phyloP scores from a whole-genome alignment of 1,284 basidiomycete species.

The Tranzscheliella williamsii region DNA sequence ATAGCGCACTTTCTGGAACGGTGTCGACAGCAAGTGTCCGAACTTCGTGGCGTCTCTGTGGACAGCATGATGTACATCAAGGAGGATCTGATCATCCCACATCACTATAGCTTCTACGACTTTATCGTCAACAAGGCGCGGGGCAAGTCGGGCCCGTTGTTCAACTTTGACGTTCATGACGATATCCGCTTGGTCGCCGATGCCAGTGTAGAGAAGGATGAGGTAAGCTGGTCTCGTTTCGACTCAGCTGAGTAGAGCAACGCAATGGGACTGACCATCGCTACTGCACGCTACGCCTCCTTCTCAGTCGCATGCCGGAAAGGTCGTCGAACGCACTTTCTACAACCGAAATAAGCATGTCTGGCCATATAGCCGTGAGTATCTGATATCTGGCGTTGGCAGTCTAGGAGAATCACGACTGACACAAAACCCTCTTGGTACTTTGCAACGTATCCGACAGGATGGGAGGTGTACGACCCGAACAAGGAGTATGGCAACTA shows the following conservation, averaged over 20 bases:
- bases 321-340: constrained; percentile 91
- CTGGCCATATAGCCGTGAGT: constrained; percentile 73
- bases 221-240: constrained; percentile 60
- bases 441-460: not conserved
- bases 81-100: constrained; percentile 53
- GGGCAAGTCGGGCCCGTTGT: constrained; percentile 95
- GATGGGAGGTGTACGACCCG: constrained; percentile 56
- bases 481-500: constrained; percentile 54
- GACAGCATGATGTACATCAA: constrained; percentile 99
- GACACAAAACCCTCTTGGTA: not conserved
- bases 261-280: no score
- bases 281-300: no score
- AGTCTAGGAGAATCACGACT: not conserved
- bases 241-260: not conserved
- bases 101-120: constrained; percentile 98
- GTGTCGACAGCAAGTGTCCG: constrained; percentile 87
- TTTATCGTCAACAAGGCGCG: constrained; percentile 98
- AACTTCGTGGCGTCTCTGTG: constrained; percentile 82
- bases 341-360: constrained; percentile 97
- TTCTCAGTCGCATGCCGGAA: constrained; percentile 84
- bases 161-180: constrained; percentile 99
- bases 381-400: no score
- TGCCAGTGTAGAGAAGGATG: constrained; percentile 94
- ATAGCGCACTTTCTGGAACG: constrained; percentile 88
- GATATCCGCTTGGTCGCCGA: constrained; percentile 94